phyloP scores from a whole-genome alignment of 768 basidiomycete species.

The Dioszegia hungarica region DNA sequence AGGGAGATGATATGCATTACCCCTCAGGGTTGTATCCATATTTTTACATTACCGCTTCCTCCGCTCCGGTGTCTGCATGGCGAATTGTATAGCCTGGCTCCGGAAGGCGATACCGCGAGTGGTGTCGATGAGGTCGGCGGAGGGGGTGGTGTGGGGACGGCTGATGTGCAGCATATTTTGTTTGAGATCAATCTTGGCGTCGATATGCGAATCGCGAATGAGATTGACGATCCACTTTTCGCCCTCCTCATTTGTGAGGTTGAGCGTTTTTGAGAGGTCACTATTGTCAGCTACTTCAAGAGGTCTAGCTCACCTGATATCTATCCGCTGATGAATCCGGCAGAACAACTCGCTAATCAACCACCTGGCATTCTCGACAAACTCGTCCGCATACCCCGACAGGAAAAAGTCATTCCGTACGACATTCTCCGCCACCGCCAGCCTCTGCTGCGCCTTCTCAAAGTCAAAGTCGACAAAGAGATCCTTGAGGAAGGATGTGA shows the following conservation, averaged over 20 bases:
- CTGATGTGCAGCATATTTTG: conserved; percentile 96
- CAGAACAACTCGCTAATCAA: conserved; percentile 96
- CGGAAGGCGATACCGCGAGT: conserved; percentile 86
- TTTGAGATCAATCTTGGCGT: conserved; percentile 95
- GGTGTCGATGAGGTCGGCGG: conserved; percentile 92
- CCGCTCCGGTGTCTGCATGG: conserved; percentile 53
- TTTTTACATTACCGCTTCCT: conserved; percentile 16
- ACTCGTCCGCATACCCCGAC: conserved; percentile 81
- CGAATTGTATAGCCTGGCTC: conserved; percentile 81
- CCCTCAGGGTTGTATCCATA: conserved; percentile 2
- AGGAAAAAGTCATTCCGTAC: conserved; percentile 93
- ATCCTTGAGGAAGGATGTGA: conserved; percentile 88
- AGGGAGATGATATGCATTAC: conserved; percentile 4
- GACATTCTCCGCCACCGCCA: conserved; percentile 64
- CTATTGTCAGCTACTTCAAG: conserved; percentile 49
- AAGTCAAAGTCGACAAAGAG: conserved; percentile 95
- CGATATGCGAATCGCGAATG: conserved; percentile 91
- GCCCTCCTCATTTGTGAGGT: conserved; percentile 88
- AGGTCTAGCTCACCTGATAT: conserved; percentile 49
- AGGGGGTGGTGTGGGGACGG: conserved; percentile 79
- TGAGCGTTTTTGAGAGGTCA: conserved; percentile 86
- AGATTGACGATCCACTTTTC: conserved; percentile 99
- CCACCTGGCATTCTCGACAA: conserved; percentile 93
- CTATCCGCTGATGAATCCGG: conserved; percentile 75
- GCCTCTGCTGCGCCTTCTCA: conserved; percentile 80